These are phyloP conservation scores for Cryptococcus sp. DNA, from an alignment of 1,284 basidiomycete genomes.

Conservation along the genomic window DNA sequence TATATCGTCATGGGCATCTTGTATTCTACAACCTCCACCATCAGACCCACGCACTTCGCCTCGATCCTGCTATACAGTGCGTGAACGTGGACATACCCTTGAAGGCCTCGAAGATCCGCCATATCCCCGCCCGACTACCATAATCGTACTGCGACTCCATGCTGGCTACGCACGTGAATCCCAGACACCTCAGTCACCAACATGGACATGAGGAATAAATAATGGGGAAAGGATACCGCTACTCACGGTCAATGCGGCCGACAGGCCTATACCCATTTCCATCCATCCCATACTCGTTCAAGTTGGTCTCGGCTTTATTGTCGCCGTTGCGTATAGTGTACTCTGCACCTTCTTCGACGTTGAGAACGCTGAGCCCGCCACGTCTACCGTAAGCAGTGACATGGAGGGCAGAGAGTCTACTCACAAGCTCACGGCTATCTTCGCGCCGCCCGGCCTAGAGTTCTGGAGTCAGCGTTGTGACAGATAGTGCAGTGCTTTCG, in stretches of 20 bases:
- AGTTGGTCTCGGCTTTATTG: constrained; percentile 24
- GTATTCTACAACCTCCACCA: neutral
- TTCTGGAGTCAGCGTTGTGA: too few species aligned
- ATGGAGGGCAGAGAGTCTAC: too few species aligned
- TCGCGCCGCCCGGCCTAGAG: too few species aligned
- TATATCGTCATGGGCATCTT: constrained; percentile 32
- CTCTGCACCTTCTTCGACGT: constrained; percentile 37
- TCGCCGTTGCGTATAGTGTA: constrained; percentile 33
- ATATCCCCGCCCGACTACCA: constrained; percentile 32
- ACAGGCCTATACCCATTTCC: constrained; percentile 8
- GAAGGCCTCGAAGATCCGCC: constrained; percentile 34
- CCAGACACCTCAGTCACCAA: constrained; percentile 14
- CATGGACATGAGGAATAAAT: neutral
- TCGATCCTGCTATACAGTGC: constrained; percentile 12
- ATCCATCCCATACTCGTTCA: constrained; percentile 20
- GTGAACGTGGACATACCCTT: constrained; percentile 5
- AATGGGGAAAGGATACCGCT: neutral
- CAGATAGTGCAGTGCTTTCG: too few species aligned
- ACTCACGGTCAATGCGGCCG: constrained; percentile 14
- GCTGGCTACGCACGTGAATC: constrained; percentile 5
- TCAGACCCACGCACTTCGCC: too few species aligned
- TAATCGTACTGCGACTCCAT: constrained; percentile 37
- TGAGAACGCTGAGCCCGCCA: constrained; percentile 11
- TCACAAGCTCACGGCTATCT: too few species aligned
- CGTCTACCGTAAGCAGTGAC: too few species aligned